These are phyloP conservation scores for Vitis hybrid DNA, from an alignment of 177 flowering plant species.

Conservation along the genomic window DNA sequence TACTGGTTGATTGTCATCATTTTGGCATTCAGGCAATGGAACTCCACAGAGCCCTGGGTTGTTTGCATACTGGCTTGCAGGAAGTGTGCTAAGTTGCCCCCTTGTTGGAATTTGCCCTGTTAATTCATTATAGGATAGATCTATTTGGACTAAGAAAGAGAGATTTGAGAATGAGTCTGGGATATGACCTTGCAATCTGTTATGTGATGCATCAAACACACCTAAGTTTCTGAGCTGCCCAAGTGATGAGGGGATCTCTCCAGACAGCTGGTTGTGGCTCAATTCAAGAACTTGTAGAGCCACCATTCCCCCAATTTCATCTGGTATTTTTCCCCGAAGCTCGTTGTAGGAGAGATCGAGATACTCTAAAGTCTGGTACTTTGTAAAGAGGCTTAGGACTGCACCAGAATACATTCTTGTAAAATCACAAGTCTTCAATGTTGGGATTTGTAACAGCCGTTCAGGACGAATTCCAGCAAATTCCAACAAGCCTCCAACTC, in stretches of 20 bases:
- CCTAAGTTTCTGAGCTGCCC: slow-evolving; percentile 79
- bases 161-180: slow-evolving; percentile 88
- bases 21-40: slow-evolving; percentile 71
- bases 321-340: slow-evolving; percentile 76
- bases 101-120: slow-evolving; percentile 80
- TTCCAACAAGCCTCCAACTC: slow-evolving; percentile 90
- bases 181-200: slow-evolving; percentile 77
- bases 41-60: slow-evolving; percentile 96
- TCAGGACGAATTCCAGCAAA: slow-evolving; percentile 91
- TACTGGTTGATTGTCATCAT: slow-evolving; percentile 14
- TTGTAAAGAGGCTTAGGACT: slow-evolving; percentile 65
- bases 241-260: slow-evolving; percentile 80
- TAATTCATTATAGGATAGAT: slow-evolving; percentile 71
- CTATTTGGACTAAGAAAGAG: slow-evolving; percentile 83
- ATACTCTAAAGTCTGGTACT: slow-evolving; percentile 78
- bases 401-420: slow-evolving; percentile 84
- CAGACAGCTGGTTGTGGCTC: slow-evolving; percentile 78
- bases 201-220: slow-evolving; percentile 90
- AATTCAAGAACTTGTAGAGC: slow-evolving; percentile 79
- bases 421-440: slow-evolving; percentile 78
- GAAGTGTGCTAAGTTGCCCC: slow-evolving; percentile 90
- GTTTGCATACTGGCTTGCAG: slow-evolving; percentile 71
- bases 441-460: slow-evolving; percentile 67
- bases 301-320: slow-evolving; percentile 77
- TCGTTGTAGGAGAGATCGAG: slow-evolving; percentile 92